Base-by-base conservation (phyloP, 164 flowering plant genomes). In the Kalanchoe fedtschenkoi region DNA sequence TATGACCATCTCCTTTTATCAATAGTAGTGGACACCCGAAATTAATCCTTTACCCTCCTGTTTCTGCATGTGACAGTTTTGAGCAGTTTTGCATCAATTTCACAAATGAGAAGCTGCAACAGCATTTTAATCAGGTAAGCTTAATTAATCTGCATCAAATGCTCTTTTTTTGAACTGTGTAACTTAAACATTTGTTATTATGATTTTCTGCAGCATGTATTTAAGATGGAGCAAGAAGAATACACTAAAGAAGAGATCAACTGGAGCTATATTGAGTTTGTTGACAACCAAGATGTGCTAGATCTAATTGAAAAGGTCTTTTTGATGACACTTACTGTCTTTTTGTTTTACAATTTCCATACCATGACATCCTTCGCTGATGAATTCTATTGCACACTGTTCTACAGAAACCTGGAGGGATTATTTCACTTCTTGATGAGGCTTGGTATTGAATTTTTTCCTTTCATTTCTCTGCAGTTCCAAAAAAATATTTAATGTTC, bases 171-270 rank as follows among this genome's bases (percentile, higher is more conserved):
- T 58, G 19, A 29, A 28, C 11, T 32, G 11, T 62, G 15, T 22
- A 22, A 43, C 59, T 38, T 6, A 41, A 58, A 44, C 44, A 56
- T 56, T 34, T 63, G 22, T 1, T 53, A 17, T 13, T 35, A 60
- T 43, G 38, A 44, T 75, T 17, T 61, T 62, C 6, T 66, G 75
- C 90, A 92, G 98, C 96, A 93, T 69, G 98, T 93, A 14, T 93
- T 93, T 62, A 93, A 93, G 73, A 93, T 88, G 97, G 98, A 93
- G 76, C 98, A 93, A 51, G 98, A 93, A 77, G 98, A 93, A 66
- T 93, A 93, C 66, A 78, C 91, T 14, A 90, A 86, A 70, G 98
- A 93, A 73, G 83, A 88, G 70, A 93, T 93, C 35, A 71, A 88
- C 61, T 93, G 98, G 98, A 93, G 98, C 82, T 93, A 93, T 78